Evolutionary conservation across 1,284 basidiomycete species (phyloP), one percentile per base, ranked within the genome.

Genomic region (Ceratorhiza oryzae-sativae): DNA sequence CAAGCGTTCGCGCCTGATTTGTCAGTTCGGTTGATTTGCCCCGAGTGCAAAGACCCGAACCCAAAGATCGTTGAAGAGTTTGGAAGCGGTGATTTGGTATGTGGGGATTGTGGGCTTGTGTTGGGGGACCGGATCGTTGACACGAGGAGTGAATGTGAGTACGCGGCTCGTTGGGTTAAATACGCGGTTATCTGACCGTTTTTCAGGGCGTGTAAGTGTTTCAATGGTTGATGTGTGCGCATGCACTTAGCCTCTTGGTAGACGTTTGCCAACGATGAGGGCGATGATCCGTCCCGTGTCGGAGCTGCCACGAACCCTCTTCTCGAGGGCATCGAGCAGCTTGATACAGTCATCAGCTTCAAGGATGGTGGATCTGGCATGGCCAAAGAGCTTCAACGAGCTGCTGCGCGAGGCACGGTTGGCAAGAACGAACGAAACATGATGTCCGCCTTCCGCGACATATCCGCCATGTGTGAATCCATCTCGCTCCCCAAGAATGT

Each of bases 241-340:
- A 59, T 36, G 27, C 41, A 25, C 49, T 68, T 25, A 58, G 53
- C 53, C 49, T 65, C 18, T 71, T 45, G 76, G 63, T 86, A 98
- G 90, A 99, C 97, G 72, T 99, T 99, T 81, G 97, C 97, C 76
- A 97, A 95, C 77, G 95, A 99, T 80, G 97, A 98, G 83, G 96
- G 97, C 74, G 97, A 99, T 80, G 97, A 99, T 80, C 97, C 97
- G 72, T 99, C 97, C 77, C 97, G 97, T 93, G 97, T 99, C 76
- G 97, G 97, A 83, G 95, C 94, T 71, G 94, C 95, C 46, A 89
- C 90, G 48, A 95, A 98, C 80, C 95, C 96, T 65, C 84, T 98
- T 32, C 86, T 98, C 82, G 96, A 98, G 79, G 94, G 94, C 59
- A 91, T 95, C 77, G 95, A 97, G 79, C 92, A 95, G 79, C 87